A percentile compares a stretch with the other conserved stretches of the same genome.
phyloP scores from a whole-genome alignment of 192 early-diverging fungal genomes.

The Neocallimastix lanati region DNA sequence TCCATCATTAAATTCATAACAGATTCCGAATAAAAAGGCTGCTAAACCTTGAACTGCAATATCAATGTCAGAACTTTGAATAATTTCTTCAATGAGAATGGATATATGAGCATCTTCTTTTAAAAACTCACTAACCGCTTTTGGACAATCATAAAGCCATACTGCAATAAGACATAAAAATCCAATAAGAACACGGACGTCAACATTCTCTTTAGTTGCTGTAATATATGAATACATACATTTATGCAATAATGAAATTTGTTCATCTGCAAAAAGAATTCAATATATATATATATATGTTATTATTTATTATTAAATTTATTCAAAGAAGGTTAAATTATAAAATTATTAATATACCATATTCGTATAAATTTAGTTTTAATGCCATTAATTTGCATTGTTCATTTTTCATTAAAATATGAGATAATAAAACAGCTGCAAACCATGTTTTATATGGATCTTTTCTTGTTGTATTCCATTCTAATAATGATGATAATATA shows the following conservation, averaged over 20 bases:
- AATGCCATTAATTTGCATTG: constrained; percentile 62
- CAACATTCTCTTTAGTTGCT: constrained; percentile 40
- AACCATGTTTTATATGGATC: constrained; percentile 86
- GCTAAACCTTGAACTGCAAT: constrained; percentile 76
- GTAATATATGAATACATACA: constrained; percentile 53
- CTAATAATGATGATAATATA: constrained; percentile 58
- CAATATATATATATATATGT: too few relatives aligned
- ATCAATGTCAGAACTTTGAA: constrained; percentile 65
- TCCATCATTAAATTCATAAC: constrained; percentile 79
- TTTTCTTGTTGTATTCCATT: constrained; percentile 39
- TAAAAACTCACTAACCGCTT: constrained; percentile 63
- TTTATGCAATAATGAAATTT: constrained; percentile 74
- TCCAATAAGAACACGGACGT: constrained; percentile 55
- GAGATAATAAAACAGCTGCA: constrained; percentile 61
- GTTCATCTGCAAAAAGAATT: constrained; percentile 49
- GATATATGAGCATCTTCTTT: constrained; percentile 76
- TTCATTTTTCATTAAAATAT: constrained; percentile 52
- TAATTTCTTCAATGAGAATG: constrained; percentile 82
- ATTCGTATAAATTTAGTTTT: constrained; percentile 52
- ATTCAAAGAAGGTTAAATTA: too few relatives aligned
- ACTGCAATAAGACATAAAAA: constrained; percentile 59
- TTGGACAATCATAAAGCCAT: constrained; percentile 71
- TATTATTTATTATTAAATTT: too few relatives aligned
- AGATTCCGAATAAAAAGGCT: constrained; percentile 66
- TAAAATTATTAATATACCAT: not conserved